Evolutionary conservation across 345 rosid genomes (phyloP).

Genomic region (Turritis glabra): DNA sequence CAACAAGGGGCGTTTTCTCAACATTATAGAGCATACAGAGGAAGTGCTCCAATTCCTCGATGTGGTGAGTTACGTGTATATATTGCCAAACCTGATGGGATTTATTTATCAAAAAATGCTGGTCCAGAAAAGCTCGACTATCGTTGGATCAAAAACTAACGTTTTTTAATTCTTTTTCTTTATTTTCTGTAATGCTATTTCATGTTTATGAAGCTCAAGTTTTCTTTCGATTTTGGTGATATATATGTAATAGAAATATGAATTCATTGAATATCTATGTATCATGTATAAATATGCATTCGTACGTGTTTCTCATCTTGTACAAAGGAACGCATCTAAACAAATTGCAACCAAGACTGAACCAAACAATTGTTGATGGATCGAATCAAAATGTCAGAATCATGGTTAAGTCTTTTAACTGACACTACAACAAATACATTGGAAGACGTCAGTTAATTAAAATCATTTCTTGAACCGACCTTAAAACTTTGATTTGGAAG

Average conservation of each 20-base stretch:
- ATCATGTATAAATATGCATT: too few species aligned
- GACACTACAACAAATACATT: too few species aligned
- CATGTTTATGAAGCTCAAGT: too few species aligned
- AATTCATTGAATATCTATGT: background rate
- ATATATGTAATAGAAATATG: too few species aligned
- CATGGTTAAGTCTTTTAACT: background rate
- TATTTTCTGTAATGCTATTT: too few species aligned
- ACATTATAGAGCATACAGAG: background rate
- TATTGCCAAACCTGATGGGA: constrained; percentile 2
- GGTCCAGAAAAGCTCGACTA: background rate
- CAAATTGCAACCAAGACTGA: background rate
- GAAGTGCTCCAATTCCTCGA: background rate
- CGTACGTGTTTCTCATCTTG: too few species aligned
- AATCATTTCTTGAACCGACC: too few species aligned
- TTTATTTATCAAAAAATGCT: background rate
- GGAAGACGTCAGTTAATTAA: too few species aligned
- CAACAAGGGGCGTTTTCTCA: background rate
- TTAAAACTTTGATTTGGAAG: too few species aligned
- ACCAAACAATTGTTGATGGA: background rate
- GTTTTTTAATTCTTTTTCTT: too few species aligned
- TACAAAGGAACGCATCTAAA: background rate
- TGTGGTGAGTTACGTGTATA: constrained; percentile 2
- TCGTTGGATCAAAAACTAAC: constrained; percentile 1
- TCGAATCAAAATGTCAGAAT: background rate
- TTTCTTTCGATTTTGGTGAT: too few species aligned